These are phyloP conservation scores for Pseudogymnoascus sp. DNA, from an alignment of 2,329 filamentous ascomycete species.

Conservation along the genomic window DNA sequence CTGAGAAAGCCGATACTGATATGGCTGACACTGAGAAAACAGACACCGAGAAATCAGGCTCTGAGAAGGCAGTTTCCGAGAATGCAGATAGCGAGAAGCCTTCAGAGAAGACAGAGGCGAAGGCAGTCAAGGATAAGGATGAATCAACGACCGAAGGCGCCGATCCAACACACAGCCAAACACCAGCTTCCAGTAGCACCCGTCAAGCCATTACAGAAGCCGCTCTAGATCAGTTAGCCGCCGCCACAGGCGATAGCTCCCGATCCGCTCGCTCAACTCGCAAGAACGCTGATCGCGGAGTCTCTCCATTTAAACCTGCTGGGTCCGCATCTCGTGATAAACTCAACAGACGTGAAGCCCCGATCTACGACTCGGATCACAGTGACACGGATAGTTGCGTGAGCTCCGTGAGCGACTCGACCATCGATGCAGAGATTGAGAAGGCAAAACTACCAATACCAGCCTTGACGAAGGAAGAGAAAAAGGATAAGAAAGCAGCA, in stretches of 20 bases:
- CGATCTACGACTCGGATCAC: background rate
- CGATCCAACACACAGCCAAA: background rate
- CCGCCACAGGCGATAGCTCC: background rate
- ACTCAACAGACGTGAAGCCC: background rate
- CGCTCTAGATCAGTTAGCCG: background rate
- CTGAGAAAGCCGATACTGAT: slow-evolving; percentile 22
- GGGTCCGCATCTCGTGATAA: background rate
- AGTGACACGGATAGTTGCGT: slow-evolving; percentile 2
- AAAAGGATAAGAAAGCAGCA: background rate
- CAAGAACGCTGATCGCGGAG: background rate
- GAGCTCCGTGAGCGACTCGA: slow-evolving; percentile 2
- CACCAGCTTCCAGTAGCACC: background rate
- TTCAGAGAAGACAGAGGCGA: slow-evolving; percentile 23
- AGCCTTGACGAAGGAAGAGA: background rate
- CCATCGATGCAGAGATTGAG: slow-evolving; percentile 3
- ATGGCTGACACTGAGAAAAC: slow-evolving; percentile 20
- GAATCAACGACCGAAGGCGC: slow-evolving; percentile 14
- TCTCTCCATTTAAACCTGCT: background rate
- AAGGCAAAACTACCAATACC: background rate
- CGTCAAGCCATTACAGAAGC: background rate
- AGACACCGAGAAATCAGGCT: slow-evolving; percentile 22
- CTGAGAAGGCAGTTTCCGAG: slow-evolving; percentile 18
- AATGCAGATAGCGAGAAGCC: slow-evolving; percentile 16
- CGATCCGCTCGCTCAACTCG: background rate
- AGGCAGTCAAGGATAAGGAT: slow-evolving; percentile 16